phyloP scores from a whole-genome alignment of 2,329 filamentous ascomycete genomes.

The Trichoderma aggressivum region DNA sequence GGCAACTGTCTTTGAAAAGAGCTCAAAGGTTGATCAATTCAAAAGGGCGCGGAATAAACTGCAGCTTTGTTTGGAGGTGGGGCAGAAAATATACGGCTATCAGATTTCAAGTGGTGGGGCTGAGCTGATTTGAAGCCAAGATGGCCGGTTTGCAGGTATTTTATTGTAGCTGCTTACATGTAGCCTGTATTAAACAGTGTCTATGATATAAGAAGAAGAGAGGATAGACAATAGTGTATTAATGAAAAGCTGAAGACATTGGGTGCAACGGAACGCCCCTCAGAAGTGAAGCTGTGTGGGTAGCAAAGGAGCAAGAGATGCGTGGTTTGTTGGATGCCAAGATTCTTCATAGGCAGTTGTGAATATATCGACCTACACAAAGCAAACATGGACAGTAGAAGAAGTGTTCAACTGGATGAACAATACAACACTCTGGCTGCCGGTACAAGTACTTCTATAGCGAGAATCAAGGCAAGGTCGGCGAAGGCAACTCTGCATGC shows the following conservation, averaged over 20 bases:
- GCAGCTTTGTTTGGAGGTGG: neutral
- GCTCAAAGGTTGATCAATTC: neutral
- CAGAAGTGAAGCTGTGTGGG: neutral
- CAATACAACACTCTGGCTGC: neutral
- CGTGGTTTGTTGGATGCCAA: neutral
- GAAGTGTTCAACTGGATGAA: neutral
- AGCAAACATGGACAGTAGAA: neutral
- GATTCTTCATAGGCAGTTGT: neutral
- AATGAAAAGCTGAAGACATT: neutral
- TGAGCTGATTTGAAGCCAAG: neutral
- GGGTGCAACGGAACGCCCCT: neutral
- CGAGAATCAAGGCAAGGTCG: neutral
- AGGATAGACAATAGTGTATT: fast-evolving
- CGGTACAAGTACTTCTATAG: neutral
- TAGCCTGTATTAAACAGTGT: neutral
- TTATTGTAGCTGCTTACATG: neutral
- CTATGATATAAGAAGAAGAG: neutral
- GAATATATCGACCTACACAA: neutral
- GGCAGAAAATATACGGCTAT: constrained; percentile 8
- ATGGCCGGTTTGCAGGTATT: neutral
- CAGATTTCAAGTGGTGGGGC: neutral
- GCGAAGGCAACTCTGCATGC: neutral
- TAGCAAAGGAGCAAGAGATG: neutral
- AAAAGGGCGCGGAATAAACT: constrained; percentile 8
- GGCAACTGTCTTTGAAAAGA: neutral